A percentile compares a stretch with the other conserved stretches of the same genome.
Conservation (phyloP, 2,329 filamentous ascomycete genomes). For the Diaporthe sp. region DNA sequence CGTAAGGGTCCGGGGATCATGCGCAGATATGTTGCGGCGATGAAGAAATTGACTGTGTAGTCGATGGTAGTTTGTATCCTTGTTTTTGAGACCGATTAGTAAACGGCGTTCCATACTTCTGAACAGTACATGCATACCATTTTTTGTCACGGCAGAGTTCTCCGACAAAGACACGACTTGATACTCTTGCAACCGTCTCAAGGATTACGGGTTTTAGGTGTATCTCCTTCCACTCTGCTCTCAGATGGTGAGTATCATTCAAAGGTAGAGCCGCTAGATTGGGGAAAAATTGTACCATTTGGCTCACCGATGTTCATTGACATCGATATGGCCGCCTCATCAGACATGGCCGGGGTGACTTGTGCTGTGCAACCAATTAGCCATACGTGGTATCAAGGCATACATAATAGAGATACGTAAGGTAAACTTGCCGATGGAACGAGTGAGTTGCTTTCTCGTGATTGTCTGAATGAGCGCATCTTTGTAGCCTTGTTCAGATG, state of each 20-base stretch:
- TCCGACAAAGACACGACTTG: background rate
- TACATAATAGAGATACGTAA: background rate
- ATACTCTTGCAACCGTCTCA: background rate
- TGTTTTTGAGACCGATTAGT: background rate
- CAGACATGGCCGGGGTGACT: background rate
- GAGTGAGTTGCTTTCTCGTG: conserved; percentile 10
- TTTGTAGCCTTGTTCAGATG: background rate
- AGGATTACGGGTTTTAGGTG: background rate
- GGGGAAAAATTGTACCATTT: background rate
- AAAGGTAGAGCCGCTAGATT: background rate
- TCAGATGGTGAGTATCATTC: background rate
- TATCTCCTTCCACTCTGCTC: background rate
- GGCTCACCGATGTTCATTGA: background rate
- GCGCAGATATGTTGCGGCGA: background rate
- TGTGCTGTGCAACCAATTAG: background rate
- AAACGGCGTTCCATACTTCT: background rate
- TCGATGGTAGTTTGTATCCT: background rate
- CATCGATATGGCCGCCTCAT: background rate
- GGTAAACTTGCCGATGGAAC: background rate
- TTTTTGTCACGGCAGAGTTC: background rate
- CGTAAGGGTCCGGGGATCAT: background rate
- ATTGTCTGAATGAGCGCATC: conserved; percentile 4
- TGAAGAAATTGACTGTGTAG: conserved; percentile 9
- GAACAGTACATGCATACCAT: background rate
- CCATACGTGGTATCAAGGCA: background rate